Base-by-base conservation (phyloP, 441 rosid species). In the Bruguiera hainesii region DNA sequence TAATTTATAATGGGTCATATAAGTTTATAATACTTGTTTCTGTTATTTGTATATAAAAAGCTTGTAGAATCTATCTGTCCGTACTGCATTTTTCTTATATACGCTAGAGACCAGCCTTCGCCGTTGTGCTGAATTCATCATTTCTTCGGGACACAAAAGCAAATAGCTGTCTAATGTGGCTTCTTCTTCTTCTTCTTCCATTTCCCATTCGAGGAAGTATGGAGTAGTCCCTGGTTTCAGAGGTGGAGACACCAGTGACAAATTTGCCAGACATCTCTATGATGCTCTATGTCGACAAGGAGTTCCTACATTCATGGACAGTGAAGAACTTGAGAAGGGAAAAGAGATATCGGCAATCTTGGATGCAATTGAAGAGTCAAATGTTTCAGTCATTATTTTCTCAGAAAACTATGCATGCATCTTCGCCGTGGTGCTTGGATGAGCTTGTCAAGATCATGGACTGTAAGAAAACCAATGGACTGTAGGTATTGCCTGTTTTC, bases 391-490 rank as follows among this genome's bases (percentile, higher is more conserved):
- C 23, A 29, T 28, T 30, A 6, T 49, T n/a, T 26, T 63, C 21
- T 63, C 56, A 51, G 26, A 49, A 30, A 13, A 48, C 6, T 63
- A 63, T 30, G 66, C 66, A 63, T 30, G 66, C 66, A 18, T 20
- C 56, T 28, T 63, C 66, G 20, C 56, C 33, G 26, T 49, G 66
- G 57, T 63, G 66, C 37, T 26, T 63, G 66, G 56, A 48, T 16
- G 63, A 26, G 26, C 26, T 26, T 26, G 26, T 26, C 26, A 26
- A 26, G 26, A 26, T 26, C 26, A 26, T 26, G 37, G 63, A n/a
- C 10, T n/a, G 63, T 31, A 16, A 60, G 33, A 19, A 13, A 60
- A 31, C 37, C 6, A 30, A 16, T 30, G 33, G 21, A 16, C n/a
- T 26, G 16, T 7, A n/a, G 66, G 55, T 26, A n/a, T 48, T 46